Conservation (phyloP, 371 early-diverging fungal genomes). For the Sanchytrium tribonematis region DNA sequence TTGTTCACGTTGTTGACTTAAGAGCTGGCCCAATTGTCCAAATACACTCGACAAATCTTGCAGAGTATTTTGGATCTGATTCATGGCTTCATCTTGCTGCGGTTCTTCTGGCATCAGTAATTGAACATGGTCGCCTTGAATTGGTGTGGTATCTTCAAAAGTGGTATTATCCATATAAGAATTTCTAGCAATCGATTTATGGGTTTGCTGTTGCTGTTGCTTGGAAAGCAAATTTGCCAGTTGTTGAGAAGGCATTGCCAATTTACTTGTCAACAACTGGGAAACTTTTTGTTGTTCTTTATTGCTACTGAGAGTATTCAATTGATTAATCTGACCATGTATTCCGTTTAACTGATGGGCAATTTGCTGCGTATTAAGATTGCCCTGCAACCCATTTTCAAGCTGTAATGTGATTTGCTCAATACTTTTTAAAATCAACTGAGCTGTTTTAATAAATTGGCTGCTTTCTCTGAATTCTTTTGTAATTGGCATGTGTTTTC, state of each 20-base stretch:
- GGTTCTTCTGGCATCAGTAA: background rate
- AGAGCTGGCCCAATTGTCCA: background rate
- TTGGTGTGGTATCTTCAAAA: background rate
- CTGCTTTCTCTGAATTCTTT: background rate
- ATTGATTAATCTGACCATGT: background rate
- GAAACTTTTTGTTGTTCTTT: background rate
- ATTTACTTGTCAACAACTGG: background rate
- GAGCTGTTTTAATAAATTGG: background rate
- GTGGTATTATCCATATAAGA: background rate
- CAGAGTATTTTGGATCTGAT: background rate
- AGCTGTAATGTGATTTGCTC: background rate
- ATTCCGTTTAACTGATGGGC: background rate
- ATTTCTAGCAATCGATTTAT: background rate
- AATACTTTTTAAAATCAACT: background rate
- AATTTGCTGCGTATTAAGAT: background rate
- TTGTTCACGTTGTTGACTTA: background rate
- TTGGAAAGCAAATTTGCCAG: background rate
- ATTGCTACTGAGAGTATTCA: background rate
- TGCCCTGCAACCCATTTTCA: background rate
- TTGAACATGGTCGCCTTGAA: background rate
- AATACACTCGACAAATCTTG: background rate
- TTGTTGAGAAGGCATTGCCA: background rate
- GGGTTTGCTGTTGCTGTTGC: background rate
- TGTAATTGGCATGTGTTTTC: background rate
- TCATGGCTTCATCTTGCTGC: background rate